Base-by-base conservation (phyloP, 23 red algal species). In the Gracilaria vermiculophylla region DNA sequence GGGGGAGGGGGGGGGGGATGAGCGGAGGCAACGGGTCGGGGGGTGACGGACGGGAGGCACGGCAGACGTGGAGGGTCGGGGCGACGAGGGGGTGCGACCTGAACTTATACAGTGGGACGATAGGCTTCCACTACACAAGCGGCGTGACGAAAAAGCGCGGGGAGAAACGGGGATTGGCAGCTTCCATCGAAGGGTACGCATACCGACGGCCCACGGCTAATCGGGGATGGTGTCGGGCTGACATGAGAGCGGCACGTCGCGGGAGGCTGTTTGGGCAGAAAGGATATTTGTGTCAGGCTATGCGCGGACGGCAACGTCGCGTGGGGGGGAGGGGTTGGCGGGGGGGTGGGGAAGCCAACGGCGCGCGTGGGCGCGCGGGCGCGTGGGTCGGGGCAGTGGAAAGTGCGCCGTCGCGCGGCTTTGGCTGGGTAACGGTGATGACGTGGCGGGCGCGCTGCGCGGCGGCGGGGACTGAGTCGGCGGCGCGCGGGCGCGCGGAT, bases 241-340 rank as follows among this genome's bases (percentile, higher is more conserved):
- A n/a, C n/a, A n/a, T n/a, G n/a, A 47, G 28, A 64, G 32, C 58
- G 58, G 58, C 58, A 64, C 58, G 58, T 64, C 58, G 58, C 58
- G 35, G 16, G 29, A 64, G 35, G 29, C 58, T 64, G 58, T 64
- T 64, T 35, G 29, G 25, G 58, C 25, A 28, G 24, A 17, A 35
- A 28, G 20, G 5, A 64, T 54, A 34, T 35, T 64, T n/a, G n/a
- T n/a, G n/a, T n/a, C n/a, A n/a, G n/a, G n/a, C n/a, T n/a, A n/a
- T n/a, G n/a, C n/a, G n/a, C n/a, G n/a, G n/a, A n/a, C n/a, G n/a
- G n/a, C n/a, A n/a, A n/a, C n/a, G n/a, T n/a, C n/a, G n/a, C n/a
- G n/a, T n/a, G n/a, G n/a, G n/a, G n/a, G n/a, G n/a, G n/a, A n/a
- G n/a, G n/a, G n/a, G n/a, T n/a, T n/a, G n/a, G n/a, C n/a, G n/a